These are phyloP conservation scores for Westerdykella ornata DNA, from an alignment of 2,329 filamentous ascomycete genomes.

Conservation along the genomic window DNA sequence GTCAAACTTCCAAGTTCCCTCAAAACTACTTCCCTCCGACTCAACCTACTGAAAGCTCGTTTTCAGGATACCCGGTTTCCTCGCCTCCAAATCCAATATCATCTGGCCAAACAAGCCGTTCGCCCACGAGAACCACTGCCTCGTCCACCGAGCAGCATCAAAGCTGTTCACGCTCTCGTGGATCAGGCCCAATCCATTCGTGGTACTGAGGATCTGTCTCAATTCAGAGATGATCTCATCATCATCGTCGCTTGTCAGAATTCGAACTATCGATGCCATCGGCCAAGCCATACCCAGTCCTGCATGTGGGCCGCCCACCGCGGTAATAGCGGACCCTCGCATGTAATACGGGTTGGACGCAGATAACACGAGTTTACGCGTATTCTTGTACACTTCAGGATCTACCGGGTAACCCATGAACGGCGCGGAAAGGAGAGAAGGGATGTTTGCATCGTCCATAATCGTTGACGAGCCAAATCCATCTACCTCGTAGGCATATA, in stretches of 20 bases:
- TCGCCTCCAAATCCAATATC: slow-evolving; percentile 42
- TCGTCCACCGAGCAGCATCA: slow-evolving; percentile 42
- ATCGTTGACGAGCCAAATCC: slow-evolving; percentile 46
- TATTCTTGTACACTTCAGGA: slow-evolving; percentile 42
- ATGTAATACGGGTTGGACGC: slow-evolving; percentile 47
- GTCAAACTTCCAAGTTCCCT: slow-evolving; percentile 1
- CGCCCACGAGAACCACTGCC: slow-evolving; percentile 49
- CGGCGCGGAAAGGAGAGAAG: slow-evolving; percentile 58
- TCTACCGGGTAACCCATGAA: slow-evolving; percentile 52
- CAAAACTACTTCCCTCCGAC: neutral
- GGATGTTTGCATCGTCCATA: slow-evolving; percentile 68
- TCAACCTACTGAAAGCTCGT: slow-evolving; percentile 39
- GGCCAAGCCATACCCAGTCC: slow-evolving; percentile 47
- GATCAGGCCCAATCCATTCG: slow-evolving; percentile 45
- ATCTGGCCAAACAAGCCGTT: slow-evolving; percentile 48
- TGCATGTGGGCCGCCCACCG: slow-evolving; percentile 45
- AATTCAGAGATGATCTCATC: slow-evolving; percentile 43
- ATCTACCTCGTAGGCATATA: slow-evolving; percentile 47
- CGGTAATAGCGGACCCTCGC: slow-evolving; percentile 44
- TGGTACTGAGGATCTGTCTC: slow-evolving; percentile 42
- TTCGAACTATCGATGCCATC: slow-evolving; percentile 47
- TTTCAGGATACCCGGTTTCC: slow-evolving; percentile 40
- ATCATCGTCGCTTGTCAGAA: slow-evolving; percentile 45
- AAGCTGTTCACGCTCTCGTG: slow-evolving; percentile 48
- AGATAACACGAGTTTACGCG: slow-evolving; percentile 41